phyloP scores from a whole-genome alignment of 192 early-diverging fungal species.

The Linnemannia schmuckeri region DNA sequence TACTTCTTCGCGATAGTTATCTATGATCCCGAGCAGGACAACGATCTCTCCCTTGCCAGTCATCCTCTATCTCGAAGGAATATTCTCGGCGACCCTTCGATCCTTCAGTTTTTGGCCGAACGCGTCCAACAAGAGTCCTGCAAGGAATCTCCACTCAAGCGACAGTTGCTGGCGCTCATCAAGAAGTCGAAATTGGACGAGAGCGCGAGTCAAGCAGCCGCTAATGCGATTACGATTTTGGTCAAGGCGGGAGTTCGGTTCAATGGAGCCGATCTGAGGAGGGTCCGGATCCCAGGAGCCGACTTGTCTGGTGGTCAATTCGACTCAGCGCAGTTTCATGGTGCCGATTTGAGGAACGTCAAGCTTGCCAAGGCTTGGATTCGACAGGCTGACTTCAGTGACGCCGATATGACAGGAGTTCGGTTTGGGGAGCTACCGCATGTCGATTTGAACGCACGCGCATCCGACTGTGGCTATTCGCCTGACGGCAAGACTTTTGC shows the following conservation, averaged over 20 bases:
- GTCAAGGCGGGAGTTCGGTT: conserved; percentile 10
- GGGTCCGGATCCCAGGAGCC: conserved; percentile 8
- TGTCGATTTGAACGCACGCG: background rate
- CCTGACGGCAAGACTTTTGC: conserved; percentile 5
- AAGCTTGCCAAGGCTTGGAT: conserved; percentile 8
- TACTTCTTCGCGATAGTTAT: background rate
- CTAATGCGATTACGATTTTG: conserved; percentile 18
- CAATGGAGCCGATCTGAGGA: conserved; percentile 3
- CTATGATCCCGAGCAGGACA: background rate
- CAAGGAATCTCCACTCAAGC: background rate
- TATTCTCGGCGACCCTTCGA: background rate
- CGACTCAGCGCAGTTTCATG: conserved; percentile 9
- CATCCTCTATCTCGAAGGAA: background rate
- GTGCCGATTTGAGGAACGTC: conserved; percentile 6
- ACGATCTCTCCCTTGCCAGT: background rate
- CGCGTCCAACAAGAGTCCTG: conserved; percentile 9
- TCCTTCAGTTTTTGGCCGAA: background rate
- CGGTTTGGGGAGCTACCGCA: background rate
- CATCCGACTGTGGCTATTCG: background rate
- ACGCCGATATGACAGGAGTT: conserved; percentile 1
- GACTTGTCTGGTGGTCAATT: conserved; percentile 4
- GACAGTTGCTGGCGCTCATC: background rate
- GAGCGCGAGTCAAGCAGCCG: background rate
- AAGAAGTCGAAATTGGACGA: conserved; percentile 7
- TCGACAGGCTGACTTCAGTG: conserved; percentile 12